Conservation (phyloP, 192 early-diverging fungal species). For the Coemansia sp. region DNA sequence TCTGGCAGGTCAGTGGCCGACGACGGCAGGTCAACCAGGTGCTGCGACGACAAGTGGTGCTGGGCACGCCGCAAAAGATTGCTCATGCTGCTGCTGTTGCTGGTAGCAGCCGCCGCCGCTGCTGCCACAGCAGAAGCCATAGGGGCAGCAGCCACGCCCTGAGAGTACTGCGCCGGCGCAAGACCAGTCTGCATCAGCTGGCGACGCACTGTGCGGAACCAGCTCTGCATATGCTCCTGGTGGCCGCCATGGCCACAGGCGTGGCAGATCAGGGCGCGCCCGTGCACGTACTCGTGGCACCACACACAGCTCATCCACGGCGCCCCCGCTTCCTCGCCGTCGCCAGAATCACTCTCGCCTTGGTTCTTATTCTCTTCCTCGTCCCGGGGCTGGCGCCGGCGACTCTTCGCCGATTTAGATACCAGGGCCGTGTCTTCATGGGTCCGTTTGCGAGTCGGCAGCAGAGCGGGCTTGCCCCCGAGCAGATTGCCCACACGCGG, state of each 20-base stretch:
- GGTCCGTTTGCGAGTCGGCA: too few relatives aligned
- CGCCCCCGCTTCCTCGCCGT: slow-evolving; percentile 6
- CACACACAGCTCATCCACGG: slow-evolving; percentile 41
- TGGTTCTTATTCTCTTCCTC: too few relatives aligned
- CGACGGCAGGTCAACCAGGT: too few relatives aligned
- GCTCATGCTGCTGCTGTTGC: slow-evolving; percentile 27
- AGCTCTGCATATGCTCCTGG: slow-evolving; percentile 43
- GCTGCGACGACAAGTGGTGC: background rate
- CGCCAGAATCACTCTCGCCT: too few relatives aligned
- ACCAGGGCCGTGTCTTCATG: too few relatives aligned
- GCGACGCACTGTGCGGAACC: slow-evolving; percentile 31
- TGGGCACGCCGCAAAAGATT: slow-evolving; percentile 4
- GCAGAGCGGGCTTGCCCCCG: background rate
- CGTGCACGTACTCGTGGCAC: slow-evolving; percentile 48
- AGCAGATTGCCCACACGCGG: slow-evolving; percentile 18
- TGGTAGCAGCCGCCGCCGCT: background rate
- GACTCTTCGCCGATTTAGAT: background rate
- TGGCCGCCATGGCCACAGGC: slow-evolving; percentile 47
- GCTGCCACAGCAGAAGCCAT: too few relatives aligned
- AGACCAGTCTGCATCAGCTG: slow-evolving; percentile 25
- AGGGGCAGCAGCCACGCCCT: too few relatives aligned
- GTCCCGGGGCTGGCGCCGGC: background rate
- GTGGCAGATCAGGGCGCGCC: slow-evolving; percentile 44
- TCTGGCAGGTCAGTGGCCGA: background rate
- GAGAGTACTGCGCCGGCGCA: slow-evolving; percentile 5